Percentiles rank a stretch among this genome's conserved stretches.
phyloP scores from a whole-genome alignment of 2,329 filamentous ascomycete genomes.

The Dactylellina parvicollis region DNA sequence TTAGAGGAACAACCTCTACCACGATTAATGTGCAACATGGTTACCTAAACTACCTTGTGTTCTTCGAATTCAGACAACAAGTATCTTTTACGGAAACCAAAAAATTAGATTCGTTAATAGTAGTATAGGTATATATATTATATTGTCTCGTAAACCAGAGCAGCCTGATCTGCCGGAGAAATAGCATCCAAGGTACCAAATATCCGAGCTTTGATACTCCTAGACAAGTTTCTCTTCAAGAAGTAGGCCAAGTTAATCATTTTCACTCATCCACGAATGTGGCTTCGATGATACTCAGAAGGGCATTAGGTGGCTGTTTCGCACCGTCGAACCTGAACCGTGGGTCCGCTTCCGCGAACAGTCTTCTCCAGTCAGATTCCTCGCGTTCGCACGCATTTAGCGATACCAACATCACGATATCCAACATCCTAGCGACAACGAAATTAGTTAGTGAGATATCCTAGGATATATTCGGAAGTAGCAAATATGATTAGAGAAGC shows the following conservation, averaged over 20 bases:
- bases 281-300: conserved; percentile 35
- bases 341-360: conserved; percentile 58
- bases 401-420: conserved; percentile 60
- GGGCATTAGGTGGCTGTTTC: conserved; percentile 19
- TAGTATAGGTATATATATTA: too few species aligned
- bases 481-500: neutral
- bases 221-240: too few species aligned
- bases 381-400: conserved; percentile 61
- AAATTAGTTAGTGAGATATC: neutral
- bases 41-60: too few species aligned
- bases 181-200: too few species aligned
- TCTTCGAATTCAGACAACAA: too few species aligned
- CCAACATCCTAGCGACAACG: conserved; percentile 53
- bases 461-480: neutral
- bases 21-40: too few species aligned
- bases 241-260: neutral
- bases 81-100: too few species aligned
- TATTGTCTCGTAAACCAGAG: conserved; percentile 49
- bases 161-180: neutral
- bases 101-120: too few species aligned
- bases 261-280: conserved; percentile 41
- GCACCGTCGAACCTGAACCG: conserved; percentile 52
- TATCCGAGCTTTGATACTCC: too few species aligned
- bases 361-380: conserved; percentile 59
- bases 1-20: too few species aligned